Percentiles rank a stretch among this genome's conserved stretches.
These are phyloP conservation scores for Trypanosomatidae sp. DNA, from an alignment of 208 protist genomes.

Conservation along the genomic window DNA sequence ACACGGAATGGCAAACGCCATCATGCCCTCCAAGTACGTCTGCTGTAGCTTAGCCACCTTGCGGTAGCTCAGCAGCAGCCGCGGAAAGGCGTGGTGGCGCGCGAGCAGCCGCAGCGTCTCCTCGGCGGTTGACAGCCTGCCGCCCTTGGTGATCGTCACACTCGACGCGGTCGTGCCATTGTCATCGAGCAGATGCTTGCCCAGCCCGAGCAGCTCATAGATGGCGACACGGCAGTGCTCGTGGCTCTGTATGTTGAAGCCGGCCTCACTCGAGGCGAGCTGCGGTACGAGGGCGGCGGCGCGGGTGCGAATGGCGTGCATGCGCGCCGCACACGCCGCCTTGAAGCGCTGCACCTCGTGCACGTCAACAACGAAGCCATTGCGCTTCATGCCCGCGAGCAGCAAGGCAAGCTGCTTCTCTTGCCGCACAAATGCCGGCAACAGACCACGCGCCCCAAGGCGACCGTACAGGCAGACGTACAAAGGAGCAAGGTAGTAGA, in stretches of 20 bases:
- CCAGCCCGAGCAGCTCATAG: slow-evolving; percentile 80
- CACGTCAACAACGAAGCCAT: slow-evolving; percentile 52
- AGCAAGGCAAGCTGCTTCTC: slow-evolving; percentile 73
- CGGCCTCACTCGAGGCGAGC: slow-evolving; percentile 13
- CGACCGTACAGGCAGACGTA: slow-evolving; percentile 69
- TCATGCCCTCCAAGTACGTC: slow-evolving; percentile 83
- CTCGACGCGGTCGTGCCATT: slow-evolving; percentile 5
- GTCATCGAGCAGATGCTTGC: slow-evolving; percentile 15
- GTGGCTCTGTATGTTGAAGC: slow-evolving; percentile 81
- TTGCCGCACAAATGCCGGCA: slow-evolving; percentile 76
- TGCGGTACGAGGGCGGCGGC: slow-evolving; percentile 30
- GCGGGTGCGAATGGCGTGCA: slow-evolving; percentile 17
- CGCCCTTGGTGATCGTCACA: slow-evolving; percentile 55
- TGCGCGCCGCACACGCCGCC: slow-evolving; percentile 19
- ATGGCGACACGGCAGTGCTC: slow-evolving; percentile 70
- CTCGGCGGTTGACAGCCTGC: slow-evolving; percentile 83
- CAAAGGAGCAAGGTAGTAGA: slow-evolving; percentile 59
- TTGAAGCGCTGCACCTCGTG: slow-evolving; percentile 47
- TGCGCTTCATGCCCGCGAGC: slow-evolving; percentile 56
- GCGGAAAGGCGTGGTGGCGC: slow-evolving; percentile 63
- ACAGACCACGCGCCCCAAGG: slow-evolving; percentile 54
- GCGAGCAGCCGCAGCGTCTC: slow-evolving; percentile 62
- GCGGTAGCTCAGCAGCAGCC: slow-evolving; percentile 56
- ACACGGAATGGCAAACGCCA: slow-evolving; percentile 39
- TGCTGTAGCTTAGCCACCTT: slow-evolving; percentile 78